phyloP scores from a whole-genome alignment of 208 protist genomes.

The Phytomonas sp. region DNA sequence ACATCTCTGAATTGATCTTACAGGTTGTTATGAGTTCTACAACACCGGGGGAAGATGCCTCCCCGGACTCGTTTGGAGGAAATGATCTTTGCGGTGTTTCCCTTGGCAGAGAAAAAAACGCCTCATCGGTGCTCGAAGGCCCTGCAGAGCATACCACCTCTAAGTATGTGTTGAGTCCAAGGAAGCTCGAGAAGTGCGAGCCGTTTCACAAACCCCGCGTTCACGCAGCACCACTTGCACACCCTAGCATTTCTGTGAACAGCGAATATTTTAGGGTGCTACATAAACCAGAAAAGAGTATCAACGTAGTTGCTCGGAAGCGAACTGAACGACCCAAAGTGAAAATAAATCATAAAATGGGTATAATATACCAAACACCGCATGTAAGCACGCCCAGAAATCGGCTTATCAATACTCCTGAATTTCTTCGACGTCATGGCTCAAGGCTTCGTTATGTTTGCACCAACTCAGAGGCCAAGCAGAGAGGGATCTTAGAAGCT shows the following conservation, averaged over 20 bases:
- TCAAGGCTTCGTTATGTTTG: neutral
- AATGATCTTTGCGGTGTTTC: neutral
- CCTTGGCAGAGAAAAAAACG: neutral
- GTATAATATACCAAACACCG: neutral
- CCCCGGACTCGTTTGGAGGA: neutral
- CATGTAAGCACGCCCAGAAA: neutral
- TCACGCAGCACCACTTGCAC: neutral
- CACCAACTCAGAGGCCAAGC: neutral
- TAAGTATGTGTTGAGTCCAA: neutral
- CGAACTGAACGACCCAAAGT: neutral
- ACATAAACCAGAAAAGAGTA: neutral
- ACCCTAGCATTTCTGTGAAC: neutral
- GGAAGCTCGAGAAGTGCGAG: neutral
- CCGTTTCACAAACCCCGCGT: neutral
- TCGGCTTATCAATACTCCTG: neutral
- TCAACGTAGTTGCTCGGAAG: neutral
- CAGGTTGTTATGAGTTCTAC: neutral
- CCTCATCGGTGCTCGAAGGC: neutral
- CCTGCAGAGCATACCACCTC: neutral
- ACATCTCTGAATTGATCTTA: slow-evolving; percentile 1
- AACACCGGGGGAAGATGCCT: neutral
- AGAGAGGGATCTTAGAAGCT: neutral
- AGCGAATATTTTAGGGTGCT: neutral
- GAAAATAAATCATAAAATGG: neutral
- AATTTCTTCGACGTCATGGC: neutral